phyloP scores from a whole-genome alignment of 2,329 filamentous ascomycete genomes.

The Fonsecaea pedrosoi region DNA sequence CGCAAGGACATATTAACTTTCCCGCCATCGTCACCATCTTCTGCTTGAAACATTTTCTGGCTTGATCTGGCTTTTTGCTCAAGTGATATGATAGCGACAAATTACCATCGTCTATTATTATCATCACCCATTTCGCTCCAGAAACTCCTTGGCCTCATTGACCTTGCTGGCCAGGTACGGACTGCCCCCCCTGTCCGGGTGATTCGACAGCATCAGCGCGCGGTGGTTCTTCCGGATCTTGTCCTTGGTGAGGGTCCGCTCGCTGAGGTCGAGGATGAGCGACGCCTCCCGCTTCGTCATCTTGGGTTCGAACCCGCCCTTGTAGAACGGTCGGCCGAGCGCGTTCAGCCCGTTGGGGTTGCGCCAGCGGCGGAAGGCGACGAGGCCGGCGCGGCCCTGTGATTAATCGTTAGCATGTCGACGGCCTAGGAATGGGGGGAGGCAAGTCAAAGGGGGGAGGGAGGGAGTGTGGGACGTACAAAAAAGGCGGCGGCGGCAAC shows the following conservation, averaged over 20 bases:
- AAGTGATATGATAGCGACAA: too few relatives aligned
- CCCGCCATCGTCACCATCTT: too few relatives aligned
- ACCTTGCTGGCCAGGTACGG: conserved; percentile 97
- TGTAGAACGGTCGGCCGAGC: conserved; percentile 92
- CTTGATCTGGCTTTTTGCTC: too few relatives aligned
- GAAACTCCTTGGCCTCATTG: conserved; percentile 95
- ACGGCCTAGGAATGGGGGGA: not conserved
- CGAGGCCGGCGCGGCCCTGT: conserved; percentile 88
- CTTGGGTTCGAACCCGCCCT: conserved; percentile 94
- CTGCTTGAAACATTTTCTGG: too few relatives aligned
- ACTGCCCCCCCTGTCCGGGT: conserved; percentile 95
- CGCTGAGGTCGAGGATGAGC: conserved; percentile 89
- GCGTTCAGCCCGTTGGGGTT: conserved; percentile 70
- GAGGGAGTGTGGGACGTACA: conserved; percentile 68
- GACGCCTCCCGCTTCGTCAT: conserved; percentile 94
- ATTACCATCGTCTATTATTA: not conserved
- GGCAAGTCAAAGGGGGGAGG: conserved; percentile 7
- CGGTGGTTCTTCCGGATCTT: conserved; percentile 95
- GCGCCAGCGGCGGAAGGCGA: conserved; percentile 83
- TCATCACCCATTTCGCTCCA: conserved; percentile 70
- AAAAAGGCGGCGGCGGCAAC: conserved; percentile 73
- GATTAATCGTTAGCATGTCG: not conserved
- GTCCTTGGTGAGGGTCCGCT: conserved; percentile 86
- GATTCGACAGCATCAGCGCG: conserved; percentile 94
- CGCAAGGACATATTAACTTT: too few relatives aligned